Evolutionary conservation across 202 grass and related monocot genomes (phyloP).

Genomic region (Eragrostis tef): DNA sequence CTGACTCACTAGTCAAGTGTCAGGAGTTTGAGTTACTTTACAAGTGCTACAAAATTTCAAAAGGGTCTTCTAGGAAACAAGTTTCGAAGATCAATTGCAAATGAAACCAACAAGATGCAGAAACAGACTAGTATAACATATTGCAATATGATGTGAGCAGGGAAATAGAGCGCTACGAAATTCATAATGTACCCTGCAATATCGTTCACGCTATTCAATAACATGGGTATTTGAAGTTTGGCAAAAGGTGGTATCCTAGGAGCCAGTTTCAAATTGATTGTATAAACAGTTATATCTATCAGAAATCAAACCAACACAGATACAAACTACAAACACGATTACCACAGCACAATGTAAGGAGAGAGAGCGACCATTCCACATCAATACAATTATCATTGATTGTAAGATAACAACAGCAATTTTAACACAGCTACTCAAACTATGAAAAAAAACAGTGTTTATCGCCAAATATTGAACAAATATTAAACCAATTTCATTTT

Average conservation of each 20-base stretch:
- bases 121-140: background rate
- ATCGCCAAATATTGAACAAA: background rate
- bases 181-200: background rate
- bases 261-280: background rate
- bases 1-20: background rate
- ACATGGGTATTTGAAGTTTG: background rate
- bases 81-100: background rate
- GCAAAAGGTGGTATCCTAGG: background rate
- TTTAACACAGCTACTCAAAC: background rate
- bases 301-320: background rate
- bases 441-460: background rate
- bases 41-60: background rate
- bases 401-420: background rate
- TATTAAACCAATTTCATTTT: background rate
- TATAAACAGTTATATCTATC: background rate
- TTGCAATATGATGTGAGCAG: background rate
- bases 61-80: background rate
- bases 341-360: background rate
- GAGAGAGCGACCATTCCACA: background rate
- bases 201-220: background rate
- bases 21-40: background rate
- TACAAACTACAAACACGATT: background rate
- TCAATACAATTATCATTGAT: background rate
- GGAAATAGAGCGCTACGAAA: background rate
- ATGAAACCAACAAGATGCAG: background rate